Evolutionary conservation across 2,329 filamentous ascomycete genomes (phyloP), one percentile per base, ranked within the genome.

Genomic region (Didymella pinodella): DNA sequence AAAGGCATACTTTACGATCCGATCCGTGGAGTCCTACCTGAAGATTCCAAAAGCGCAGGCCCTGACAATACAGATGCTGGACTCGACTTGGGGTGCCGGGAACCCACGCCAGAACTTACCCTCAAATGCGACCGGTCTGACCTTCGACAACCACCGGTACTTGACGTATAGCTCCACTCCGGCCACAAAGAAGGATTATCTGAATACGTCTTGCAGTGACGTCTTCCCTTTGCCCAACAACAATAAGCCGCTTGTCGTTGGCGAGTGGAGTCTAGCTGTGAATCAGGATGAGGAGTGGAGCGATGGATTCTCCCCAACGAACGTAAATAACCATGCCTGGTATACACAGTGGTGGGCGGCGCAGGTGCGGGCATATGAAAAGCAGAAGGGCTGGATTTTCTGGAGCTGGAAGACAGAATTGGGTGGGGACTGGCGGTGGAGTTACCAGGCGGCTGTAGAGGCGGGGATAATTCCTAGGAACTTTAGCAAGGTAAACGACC

Each of bases 131-230:
- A 16, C 8, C 2, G 78, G 76, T 58, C 76, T 82, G 12, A 81
- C 81, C 29, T 88, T 83, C 64, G 85, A 88, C 68, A 82, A 86
- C 66, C 86, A 88, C 65, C 81, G 84, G 26, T 88, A 88, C 69
- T 71, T 85, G 25, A 82, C 83, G 62, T 67, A 74, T 3, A 61
- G 59, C 12, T 76, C 85, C 8, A 51, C 73, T 0, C 72, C 77
- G 0, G 79, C 78, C 4, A 79, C 85, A 54, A 75, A 78, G 7
- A 79, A 76, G 3, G 63, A 64, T 38, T 88, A 87, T 62, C 78
- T 88, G 48, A 59, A 68, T 2, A 77, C 80, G 5, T 83, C 83
- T 0, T 88, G 86, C 74, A 48, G 52, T 25, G 77, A 69, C 10
- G 74, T 80, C 54, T 75, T 84, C 65, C 77, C 80, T 10, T 72